phyloP scores from a whole-genome alignment of 495 filamentous ascomycete genomes.

The Podospora pseudocomata region DNA sequence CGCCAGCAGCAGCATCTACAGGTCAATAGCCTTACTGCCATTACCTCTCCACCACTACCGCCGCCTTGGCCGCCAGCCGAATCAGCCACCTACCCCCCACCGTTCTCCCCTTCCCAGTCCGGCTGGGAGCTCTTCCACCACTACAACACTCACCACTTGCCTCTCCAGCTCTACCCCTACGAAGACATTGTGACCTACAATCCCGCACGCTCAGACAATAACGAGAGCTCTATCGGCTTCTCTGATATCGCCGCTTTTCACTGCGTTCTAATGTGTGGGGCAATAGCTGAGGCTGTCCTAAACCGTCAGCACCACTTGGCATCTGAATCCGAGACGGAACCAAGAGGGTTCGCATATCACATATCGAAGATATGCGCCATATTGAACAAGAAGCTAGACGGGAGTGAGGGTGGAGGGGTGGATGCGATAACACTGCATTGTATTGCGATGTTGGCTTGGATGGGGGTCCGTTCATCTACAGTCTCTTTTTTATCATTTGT shows the following conservation, averaged over 20 bases:
- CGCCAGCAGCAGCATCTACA: background rate
- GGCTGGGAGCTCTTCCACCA: constrained; percentile 25
- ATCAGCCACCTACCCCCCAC: background rate
- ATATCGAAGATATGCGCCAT: constrained; percentile 32
- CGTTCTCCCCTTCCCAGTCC: constrained; percentile 14
- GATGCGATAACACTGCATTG: constrained; percentile 27
- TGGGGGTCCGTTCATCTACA: constrained; percentile 17
- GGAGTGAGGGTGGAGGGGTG: constrained; percentile 13
- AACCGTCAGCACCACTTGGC: background rate
- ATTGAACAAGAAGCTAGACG: constrained; percentile 27
- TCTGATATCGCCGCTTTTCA: constrained; percentile 23
- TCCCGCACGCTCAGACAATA: constrained; percentile 15
- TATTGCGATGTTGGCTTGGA: constrained; percentile 27
- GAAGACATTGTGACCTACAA: constrained; percentile 33
- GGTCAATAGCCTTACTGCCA: background rate
- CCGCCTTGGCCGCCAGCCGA: background rate
- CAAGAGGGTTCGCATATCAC: constrained; percentile 26
- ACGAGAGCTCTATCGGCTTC: constrained; percentile 22
- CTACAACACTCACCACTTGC: constrained; percentile 17
- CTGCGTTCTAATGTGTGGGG: constrained; percentile 30
- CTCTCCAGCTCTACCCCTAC: constrained; percentile 29
- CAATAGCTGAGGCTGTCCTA: constrained; percentile 20
- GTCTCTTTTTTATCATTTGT: constrained; percentile 7
- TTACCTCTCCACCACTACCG: background rate
- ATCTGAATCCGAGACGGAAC: constrained; percentile 6